A percentile compares a stretch with the other conserved stretches of the same genome.
These are phyloP conservation scores for Fusarium pseudocircinatum DNA, from an alignment of 2,329 filamentous ascomycete genomes.

Conservation along the genomic window DNA sequence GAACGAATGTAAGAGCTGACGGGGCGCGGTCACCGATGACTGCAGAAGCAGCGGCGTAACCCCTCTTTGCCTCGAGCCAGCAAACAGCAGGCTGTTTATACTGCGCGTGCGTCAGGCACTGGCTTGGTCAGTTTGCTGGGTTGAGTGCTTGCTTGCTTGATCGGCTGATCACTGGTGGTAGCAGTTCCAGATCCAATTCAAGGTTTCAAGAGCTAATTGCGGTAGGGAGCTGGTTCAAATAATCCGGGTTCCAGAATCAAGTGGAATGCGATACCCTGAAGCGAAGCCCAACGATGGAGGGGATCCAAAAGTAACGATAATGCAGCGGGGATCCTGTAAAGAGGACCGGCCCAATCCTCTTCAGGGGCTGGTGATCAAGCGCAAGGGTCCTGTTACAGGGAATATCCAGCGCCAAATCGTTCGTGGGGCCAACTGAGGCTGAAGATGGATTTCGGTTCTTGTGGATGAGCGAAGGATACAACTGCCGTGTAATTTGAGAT, in stretches of 20 bases:
- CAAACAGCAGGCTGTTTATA: slow-evolving; percentile 32
- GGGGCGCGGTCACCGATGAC: slow-evolving; percentile 38
- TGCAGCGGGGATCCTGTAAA: slow-evolving; percentile 22
- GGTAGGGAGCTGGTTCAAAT: slow-evolving; percentile 13
- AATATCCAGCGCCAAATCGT: slow-evolving; percentile 1
- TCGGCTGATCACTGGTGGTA: slow-evolving; percentile 28
- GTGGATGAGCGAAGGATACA: slow-evolving; percentile 13
- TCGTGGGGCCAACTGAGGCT: slow-evolving; percentile 9
- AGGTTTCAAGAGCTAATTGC: slow-evolving; percentile 16
- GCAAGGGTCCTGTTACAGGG: slow-evolving; percentile 25
- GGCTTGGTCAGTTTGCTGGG: slow-evolving; percentile 18
- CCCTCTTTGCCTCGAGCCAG: slow-evolving; percentile 37
- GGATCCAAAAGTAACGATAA: slow-evolving; percentile 23
- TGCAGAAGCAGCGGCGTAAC: slow-evolving; percentile 42
- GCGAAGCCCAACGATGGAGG: slow-evolving; percentile 22
- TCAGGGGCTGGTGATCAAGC: slow-evolving; percentile 31
- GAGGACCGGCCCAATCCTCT: slow-evolving; percentile 24
- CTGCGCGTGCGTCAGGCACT: slow-evolving; percentile 32
- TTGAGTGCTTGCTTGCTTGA: slow-evolving; percentile 13
- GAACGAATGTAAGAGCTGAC: slow-evolving; percentile 42
- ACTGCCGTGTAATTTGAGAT: slow-evolving; percentile 1
- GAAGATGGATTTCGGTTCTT: not conserved
- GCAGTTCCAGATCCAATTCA: slow-evolving; percentile 7
- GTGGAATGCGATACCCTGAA: slow-evolving; percentile 12
- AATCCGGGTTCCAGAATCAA: slow-evolving; percentile 8